Evolutionary conservation across 305 asterid species (phyloP), one percentile per base, ranked within the genome.

Genomic region (Solanum hybrid): DNA sequence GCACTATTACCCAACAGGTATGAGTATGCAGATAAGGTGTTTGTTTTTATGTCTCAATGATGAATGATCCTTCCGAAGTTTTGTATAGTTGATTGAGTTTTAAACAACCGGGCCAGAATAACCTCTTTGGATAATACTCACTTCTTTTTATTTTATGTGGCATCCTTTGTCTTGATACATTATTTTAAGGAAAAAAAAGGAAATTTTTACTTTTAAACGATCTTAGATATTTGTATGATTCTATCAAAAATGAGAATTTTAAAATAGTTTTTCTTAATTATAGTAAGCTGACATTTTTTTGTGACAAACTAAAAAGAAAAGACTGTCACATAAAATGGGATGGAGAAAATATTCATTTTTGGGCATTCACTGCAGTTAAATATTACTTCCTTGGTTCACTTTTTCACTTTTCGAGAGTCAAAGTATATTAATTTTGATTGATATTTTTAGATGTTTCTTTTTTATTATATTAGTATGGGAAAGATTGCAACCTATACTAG

Each of bases 1-100:
- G 93, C 87, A 93, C 92, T 6, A 88, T 90, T 37, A 90, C 91
- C 11, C 91, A 90, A 78, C 93, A 90, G 93, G 93, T 93, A 66
- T 51, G 19, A 29, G 56, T 35, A 36, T 27, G 38, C 40, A 71
- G 36, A 78, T 88, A 9, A 76, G 3, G 6, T 91, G 92, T 77
- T 93, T 88, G 94, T 64, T 86, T n/a, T 88, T 91, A 77, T 91
- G 90, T 80, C 93, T 42, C 73, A 90, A 13, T 88, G 91, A 92
- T 17, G 26, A 90, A n/a, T 87, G 91, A 92, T 17, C 15, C 24
- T 40, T 11, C 6, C 1, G 24, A 4, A 24, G 14, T 78, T 78
- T 37, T n/a, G 34, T 3, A 7, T 36, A 3, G 32, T 78, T 37
- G 5, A 73, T 78, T 2, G 56, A 7, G 10, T 69, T 60, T 56